Conservation (phyloP, 441 rosid genomes). For the Populus hybrid region DNA sequence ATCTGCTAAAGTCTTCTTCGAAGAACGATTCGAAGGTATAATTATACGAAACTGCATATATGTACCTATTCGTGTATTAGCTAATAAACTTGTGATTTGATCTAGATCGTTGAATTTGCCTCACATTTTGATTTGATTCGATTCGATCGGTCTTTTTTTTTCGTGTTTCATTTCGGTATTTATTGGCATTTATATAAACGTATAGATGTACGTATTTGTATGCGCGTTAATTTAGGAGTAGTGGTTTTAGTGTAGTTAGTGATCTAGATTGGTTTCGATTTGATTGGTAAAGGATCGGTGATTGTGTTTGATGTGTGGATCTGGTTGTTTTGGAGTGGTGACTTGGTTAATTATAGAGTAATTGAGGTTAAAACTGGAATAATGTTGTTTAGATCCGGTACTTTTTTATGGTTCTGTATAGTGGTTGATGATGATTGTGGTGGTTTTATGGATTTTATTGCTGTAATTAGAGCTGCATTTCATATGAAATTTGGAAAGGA, state of each 20-base stretch:
- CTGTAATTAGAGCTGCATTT: not conserved
- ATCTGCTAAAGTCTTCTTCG: conserved; percentile 71
- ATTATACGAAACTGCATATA: not conserved
- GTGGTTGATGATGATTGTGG: not conserved
- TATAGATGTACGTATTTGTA: not conserved
- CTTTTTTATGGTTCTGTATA: not conserved
- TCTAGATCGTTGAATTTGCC: not conserved
- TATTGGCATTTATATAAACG: not conserved
- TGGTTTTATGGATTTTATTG: not conserved
- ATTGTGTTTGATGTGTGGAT: conserved; percentile 1
- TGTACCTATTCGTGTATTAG: not conserved
- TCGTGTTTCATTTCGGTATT: not conserved
- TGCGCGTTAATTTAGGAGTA: not conserved
- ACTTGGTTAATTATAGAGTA: conserved; percentile 1
- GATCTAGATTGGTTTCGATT: not conserved
- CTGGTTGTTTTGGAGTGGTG: not conserved
- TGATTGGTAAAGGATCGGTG: not conserved
- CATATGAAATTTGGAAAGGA: too few species aligned
- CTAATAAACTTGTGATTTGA: not conserved
- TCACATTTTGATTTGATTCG: not conserved
- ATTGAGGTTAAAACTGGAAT: conserved; percentile 1
- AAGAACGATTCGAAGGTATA: conserved; percentile 81
- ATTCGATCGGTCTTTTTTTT: not conserved
- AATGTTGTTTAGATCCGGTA: conserved; percentile 28
- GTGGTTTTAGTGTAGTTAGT: not conserved